These are phyloP conservation scores for Astrephomene gubernaculifera DNA, from an alignment of 139 green algal species.

Conservation along the genomic window DNA sequence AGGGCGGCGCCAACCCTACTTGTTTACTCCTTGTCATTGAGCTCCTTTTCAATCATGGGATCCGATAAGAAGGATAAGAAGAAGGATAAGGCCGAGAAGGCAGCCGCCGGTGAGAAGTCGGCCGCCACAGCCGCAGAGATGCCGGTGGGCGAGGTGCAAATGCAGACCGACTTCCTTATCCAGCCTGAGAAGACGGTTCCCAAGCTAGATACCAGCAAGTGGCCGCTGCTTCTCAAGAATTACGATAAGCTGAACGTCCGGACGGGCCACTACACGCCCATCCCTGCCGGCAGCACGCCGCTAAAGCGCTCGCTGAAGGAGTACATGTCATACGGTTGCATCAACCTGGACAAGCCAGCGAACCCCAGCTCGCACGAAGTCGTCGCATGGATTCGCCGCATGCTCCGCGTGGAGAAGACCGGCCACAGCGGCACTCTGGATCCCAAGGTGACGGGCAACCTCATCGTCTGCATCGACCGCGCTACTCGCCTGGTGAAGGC, in stretches of 20 bases:
- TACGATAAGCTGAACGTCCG: slow-evolving; percentile 95
- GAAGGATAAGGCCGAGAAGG: slow-evolving; percentile 51
- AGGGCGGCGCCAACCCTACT: background rate
- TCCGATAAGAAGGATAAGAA: slow-evolving; percentile 51
- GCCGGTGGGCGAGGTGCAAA: slow-evolving; percentile 42
- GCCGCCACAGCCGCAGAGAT: slow-evolving; percentile 25
- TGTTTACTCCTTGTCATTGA: background rate
- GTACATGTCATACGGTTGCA: slow-evolving; percentile 95
- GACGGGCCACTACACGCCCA: slow-evolving; percentile 98
- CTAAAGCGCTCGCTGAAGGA: slow-evolving; percentile 91
- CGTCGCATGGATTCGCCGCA: slow-evolving; percentile 97
- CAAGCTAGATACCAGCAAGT: slow-evolving; percentile 94
- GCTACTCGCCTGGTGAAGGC: slow-evolving; percentile 98
- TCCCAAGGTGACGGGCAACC: slow-evolving; percentile 94
- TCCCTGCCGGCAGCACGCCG: slow-evolving; percentile 92
- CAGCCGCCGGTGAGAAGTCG: slow-evolving; percentile 23
- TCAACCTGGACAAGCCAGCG: slow-evolving; percentile 99
- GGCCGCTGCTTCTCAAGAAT: slow-evolving; percentile 98
- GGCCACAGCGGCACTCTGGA: slow-evolving; percentile 97
- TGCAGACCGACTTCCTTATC: slow-evolving; percentile 63
- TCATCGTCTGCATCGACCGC: slow-evolving; percentile 99
- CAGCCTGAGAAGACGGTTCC: slow-evolving; percentile 58
- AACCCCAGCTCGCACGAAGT: slow-evolving; percentile 98
- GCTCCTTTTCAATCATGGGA: background rate
- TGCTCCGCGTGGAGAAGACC: slow-evolving; percentile 99